Percentiles rank a stretch among this genome's conserved stretches.
Conservation (phyloP, 2,329 filamentous ascomycete genomes). For the Aspergillus sp. region DNA sequence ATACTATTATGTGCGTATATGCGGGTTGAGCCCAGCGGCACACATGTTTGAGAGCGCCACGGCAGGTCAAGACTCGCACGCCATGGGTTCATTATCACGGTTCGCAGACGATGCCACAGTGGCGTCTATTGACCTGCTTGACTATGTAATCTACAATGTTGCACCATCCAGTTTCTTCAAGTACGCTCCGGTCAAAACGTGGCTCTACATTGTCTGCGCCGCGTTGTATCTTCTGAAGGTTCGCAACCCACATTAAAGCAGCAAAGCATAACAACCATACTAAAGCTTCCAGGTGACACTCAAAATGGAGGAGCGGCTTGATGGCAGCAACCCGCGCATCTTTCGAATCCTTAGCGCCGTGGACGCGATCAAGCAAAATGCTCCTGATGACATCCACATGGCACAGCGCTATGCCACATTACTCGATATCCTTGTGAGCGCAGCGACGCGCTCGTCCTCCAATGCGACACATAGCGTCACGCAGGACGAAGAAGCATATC, state of each 20-base stretch:
- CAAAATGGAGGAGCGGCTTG: neutral
- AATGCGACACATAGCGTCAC: neutral
- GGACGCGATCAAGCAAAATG: neutral
- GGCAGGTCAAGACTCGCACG: too few relatives aligned
- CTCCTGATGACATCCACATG: slow-evolving; percentile 8
- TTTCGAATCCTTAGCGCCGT: neutral
- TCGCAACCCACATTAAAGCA: neutral
- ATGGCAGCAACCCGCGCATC: neutral
- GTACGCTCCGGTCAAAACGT: neutral
- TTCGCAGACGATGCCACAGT: neutral
- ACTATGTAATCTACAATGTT: neutral
- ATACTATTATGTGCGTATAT: slow-evolving; percentile 7
- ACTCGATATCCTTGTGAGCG: slow-evolving; percentile 1
- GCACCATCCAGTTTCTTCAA: neutral
- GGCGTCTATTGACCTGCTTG: neutral
- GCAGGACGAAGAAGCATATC: too few relatives aligned
- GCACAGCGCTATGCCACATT: slow-evolving; percentile 2
- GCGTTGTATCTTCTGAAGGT: slow-evolving; percentile 9
- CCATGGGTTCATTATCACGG: neutral
- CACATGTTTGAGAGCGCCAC: slow-evolving; percentile 1
- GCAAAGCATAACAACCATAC: too few relatives aligned
- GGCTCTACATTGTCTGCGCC: slow-evolving; percentile 6
- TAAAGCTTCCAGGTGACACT: neutral
- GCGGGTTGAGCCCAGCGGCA: slow-evolving; percentile 1
- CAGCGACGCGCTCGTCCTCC: neutral